Conservation (phyloP, 257 asterid genomes). For the Cordia subcordata region DNA sequence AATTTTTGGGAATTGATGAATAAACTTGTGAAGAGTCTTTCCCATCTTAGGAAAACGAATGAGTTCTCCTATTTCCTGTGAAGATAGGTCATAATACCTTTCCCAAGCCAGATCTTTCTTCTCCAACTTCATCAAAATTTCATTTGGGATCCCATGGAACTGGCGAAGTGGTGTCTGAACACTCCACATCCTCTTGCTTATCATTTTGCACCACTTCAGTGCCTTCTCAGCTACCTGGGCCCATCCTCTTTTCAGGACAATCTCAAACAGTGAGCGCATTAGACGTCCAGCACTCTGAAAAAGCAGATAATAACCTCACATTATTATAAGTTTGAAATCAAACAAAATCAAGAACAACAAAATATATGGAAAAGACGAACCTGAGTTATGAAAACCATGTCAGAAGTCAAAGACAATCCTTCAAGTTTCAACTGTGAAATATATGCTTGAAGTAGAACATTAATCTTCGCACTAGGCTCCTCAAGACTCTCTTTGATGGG, state of each 20-base stretch:
- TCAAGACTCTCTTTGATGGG: slow-evolving; percentile 42
- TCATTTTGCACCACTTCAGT: slow-evolving; percentile 47
- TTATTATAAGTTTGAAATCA: not conserved
- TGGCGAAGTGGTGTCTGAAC: slow-evolving; percentile 48
- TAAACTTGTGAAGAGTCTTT: slow-evolving; percentile 25
- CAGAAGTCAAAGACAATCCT: slow-evolving; percentile 39
- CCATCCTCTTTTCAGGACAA: slow-evolving; percentile 42
- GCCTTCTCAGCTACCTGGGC: slow-evolving; percentile 40
- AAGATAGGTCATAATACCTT: slow-evolving; percentile 35
- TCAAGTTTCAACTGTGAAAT: slow-evolving; percentile 41
- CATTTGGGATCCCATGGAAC: slow-evolving; percentile 39
- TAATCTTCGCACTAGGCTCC: slow-evolving; percentile 48
- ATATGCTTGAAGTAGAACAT: slow-evolving; percentile 41
- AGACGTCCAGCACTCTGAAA: slow-evolving; percentile 46
- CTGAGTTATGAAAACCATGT: slow-evolving; percentile 45
- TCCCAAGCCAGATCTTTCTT: slow-evolving; percentile 42
- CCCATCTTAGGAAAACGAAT: slow-evolving; percentile 38
- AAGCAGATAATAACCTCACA: not conserved
- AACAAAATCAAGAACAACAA: not conserved
- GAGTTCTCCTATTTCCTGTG: slow-evolving; percentile 36
- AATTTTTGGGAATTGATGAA: slow-evolving; percentile 44
- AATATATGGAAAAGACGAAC: slow-evolving; percentile 16
- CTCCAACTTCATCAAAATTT: slow-evolving; percentile 34
- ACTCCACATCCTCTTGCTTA: slow-evolving; percentile 40
- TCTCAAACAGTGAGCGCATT: slow-evolving; percentile 42